Base-by-base conservation (phyloP, 1,284 basidiomycete species). In the Athelia psychrophila region DNA sequence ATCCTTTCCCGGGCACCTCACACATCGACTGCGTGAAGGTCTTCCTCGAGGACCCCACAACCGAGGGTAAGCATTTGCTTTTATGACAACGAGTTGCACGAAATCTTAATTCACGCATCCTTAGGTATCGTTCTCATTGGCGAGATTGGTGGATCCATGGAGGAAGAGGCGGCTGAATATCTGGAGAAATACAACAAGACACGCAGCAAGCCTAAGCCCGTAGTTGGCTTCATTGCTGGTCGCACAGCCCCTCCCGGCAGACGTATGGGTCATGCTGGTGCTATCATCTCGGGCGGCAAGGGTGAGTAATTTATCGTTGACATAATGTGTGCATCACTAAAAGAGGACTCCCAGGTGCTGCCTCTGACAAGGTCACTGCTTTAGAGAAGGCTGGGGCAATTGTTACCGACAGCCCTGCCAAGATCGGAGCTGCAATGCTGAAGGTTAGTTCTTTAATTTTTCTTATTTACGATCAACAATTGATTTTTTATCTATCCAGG, bases 101-200 rank as follows among this genome's bases (percentile, higher is more conserved):
- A 52, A 24, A 22, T 25, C 57, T 24, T 44, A 38, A 30, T 13
- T 30, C 27, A 30, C 5, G 5, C 27, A 30, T 30, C 45, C 57
- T 35, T 62, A 86, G 93, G 93, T 63, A 95, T 99, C 59, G 96
- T 99, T 52, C 79, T 99, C 60, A 99, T 99, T 64, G 97, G 97
- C 60, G 97, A 99, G 74, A 99, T 99, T 64, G 97, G 97, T 62
- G 97, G 97, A 24, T 89, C 91, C 18, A 99, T 98, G 95, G 97
- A 99, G 75, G 97, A 99, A 71, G 96, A 99, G 61, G 97, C 97
- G 16, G 97, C 97, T 3, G 97, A 95, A 64, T 97, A 95, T 74
- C 79, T 99, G 52, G 88, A 91, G 68, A 79, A 84, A 71, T 89
- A 93, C 80, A 99, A 99, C 83, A 91, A 93, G 73, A 93, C 90